A percentile compares a stretch with the other conserved stretches of the same genome.
Evolutionary conservation across 441 rosid genomes (phyloP).

Genomic region (Populus hybrid): DNA sequence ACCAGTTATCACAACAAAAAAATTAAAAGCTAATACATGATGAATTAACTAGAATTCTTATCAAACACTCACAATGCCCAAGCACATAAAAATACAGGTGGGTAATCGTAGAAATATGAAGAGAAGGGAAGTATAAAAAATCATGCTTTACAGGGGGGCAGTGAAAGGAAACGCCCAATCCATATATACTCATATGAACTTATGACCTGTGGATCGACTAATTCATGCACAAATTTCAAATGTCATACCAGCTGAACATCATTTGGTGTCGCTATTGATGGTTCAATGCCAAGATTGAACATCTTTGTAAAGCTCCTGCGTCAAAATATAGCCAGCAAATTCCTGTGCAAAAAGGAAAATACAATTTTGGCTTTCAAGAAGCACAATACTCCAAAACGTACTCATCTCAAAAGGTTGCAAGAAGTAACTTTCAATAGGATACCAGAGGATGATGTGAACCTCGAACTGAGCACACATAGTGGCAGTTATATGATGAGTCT

Average conservation of each 20-base stretch:
- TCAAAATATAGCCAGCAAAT: too few relatives aligned
- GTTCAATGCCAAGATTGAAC: slow-evolving; percentile 35
- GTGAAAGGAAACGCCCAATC: not conserved
- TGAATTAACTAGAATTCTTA: not conserved
- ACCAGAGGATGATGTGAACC: not conserved
- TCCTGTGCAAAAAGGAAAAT: too few relatives aligned
- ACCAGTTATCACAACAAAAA: not conserved
- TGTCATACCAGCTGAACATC: slow-evolving; percentile 95
- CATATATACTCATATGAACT: not conserved
- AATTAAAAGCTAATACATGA: not conserved
- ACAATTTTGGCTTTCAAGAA: too few relatives aligned
- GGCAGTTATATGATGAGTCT: not conserved
- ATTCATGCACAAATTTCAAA: not conserved
- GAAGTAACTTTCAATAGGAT: not conserved
- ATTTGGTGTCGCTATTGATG: slow-evolving; percentile 90
- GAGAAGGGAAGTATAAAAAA: not conserved
- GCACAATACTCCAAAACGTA: too few relatives aligned
- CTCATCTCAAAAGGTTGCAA: slow-evolving; percentile 4
- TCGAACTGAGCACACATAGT: not conserved
- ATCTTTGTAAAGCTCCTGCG: too few relatives aligned
- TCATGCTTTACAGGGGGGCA: not conserved
- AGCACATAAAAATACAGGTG: not conserved
- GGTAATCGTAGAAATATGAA: not conserved
- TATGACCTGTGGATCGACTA: too few relatives aligned
- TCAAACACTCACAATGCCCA: not conserved